phyloP scores from a whole-genome alignment of 73 alveolate genomes.

The Paramecium biaurelia region DNA sequence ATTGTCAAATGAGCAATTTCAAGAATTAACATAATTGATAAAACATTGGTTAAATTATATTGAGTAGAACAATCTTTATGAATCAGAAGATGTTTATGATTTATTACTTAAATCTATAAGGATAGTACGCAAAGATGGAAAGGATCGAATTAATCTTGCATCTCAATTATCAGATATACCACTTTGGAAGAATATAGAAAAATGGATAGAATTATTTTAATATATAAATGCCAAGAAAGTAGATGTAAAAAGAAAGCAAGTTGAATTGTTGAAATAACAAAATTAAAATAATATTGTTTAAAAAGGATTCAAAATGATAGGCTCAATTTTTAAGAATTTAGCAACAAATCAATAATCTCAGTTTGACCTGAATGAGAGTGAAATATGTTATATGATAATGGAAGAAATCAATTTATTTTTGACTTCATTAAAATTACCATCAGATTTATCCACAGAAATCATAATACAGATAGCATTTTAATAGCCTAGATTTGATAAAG shows the following conservation, averaged over 20 bases:
- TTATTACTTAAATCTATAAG: slow-evolving; percentile 15
- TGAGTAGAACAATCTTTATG: neutral
- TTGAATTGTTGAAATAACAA: neutral
- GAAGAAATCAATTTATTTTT: slow-evolving; percentile 47
- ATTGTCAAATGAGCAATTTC: neutral
- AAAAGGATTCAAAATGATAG: slow-evolving; percentile 54
- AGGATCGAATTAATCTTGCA: neutral
- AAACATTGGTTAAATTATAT: slow-evolving; percentile 31
- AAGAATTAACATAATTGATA: neutral
- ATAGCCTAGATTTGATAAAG: slow-evolving; percentile 9
- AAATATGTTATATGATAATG: slow-evolving; percentile 40
- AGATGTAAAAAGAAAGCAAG: slow-evolving; percentile 50
- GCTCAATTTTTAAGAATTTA: neutral
- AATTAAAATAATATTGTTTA: neutral
- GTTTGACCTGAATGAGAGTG: slow-evolving; percentile 31
- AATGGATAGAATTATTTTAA: slow-evolving; percentile 42
- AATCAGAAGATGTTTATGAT: slow-evolving; percentile 22
- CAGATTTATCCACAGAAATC: slow-evolving; percentile 49
- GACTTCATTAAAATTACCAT: slow-evolving; percentile 20
- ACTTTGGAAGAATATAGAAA: neutral
- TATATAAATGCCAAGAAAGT: slow-evolving; percentile 43
- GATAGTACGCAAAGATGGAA: neutral
- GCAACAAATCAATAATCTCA: neutral
- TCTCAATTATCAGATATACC: neutral
- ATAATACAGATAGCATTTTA: slow-evolving; percentile 47